Evolutionary conservation across 2,329 filamentous ascomycete species (phyloP), one percentile per base, ranked within the genome.

Genomic region (Nigrospora sphaerica): DNA sequence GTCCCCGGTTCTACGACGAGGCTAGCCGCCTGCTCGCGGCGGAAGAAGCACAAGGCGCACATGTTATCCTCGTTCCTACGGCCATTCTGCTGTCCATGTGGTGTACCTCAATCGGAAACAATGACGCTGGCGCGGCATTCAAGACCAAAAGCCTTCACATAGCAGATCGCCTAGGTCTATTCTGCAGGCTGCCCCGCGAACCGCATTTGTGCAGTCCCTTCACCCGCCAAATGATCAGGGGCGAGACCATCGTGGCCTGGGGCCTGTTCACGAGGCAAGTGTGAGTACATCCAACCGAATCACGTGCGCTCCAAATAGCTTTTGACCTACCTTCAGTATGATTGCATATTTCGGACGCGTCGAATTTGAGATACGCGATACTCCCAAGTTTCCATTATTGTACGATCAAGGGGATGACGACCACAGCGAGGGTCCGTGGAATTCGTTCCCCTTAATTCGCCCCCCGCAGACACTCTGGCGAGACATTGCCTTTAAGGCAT

Each of bases 1-100:
- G 43, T n/a, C 43, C 43, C 3, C 32, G 13, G 13, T 45, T 45
- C 36, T 45, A 32, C 28, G 36, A 28, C 3, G 36, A 45, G 31
- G 43, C 43, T 17, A 17, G 18, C 5, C 13, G 18, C 10, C 31
- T 45, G 14, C 39, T 34, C 35, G 19, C 28, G 18, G 28, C 43
- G 12, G 43, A 39, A 10, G 7, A 37, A n/a, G 36, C 16, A 10
- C 34, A 39, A 18, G 17, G 28, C 7, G 18, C 28, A n/a, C 28
- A 18, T 4, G 14, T 45, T 19, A 4, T 45, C 13, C 36, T 18
- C 11, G 36, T 45, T 4, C 36, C 43, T n/a, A 37, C 43, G 12
- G 34, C 43, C 16, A 39, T 33, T n/a, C 35, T 45, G 5, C 36
- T 45, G 12, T 34, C n/a, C 43, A 39, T 45, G 43, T 45, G 43